These are phyloP conservation scores for Lagenidium sp. DNA, from an alignment of 352 stramenopile genomes.

Conservation along the genomic window DNA sequence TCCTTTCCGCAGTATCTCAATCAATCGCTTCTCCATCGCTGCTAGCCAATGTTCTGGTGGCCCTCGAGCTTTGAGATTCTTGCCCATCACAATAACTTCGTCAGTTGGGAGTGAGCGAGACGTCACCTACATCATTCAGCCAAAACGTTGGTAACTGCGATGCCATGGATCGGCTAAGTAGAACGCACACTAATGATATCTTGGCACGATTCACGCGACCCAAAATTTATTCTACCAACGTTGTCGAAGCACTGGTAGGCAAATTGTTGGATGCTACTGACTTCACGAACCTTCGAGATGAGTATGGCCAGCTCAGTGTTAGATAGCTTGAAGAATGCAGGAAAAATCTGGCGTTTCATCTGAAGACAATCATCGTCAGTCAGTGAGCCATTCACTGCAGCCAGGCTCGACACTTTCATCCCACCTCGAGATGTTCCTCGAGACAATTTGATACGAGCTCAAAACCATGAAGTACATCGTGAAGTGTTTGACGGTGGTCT, in stretches of 20 bases:
- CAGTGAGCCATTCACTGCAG: too few species aligned
- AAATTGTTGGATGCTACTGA: constrained; percentile 40
- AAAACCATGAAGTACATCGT: constrained; percentile 38
- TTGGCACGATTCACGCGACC: constrained; percentile 43
- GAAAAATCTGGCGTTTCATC: constrained; percentile 50
- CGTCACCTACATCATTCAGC: too few species aligned
- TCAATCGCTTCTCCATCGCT: constrained; percentile 43
- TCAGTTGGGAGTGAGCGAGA: constrained; percentile 27
- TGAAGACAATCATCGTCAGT: constrained; percentile 1
- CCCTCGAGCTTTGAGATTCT: constrained; percentile 62
- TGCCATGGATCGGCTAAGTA: too few species aligned
- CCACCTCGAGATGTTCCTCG: constrained; percentile 41
- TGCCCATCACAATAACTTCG: constrained; percentile 54
- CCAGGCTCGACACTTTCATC: not conserved
- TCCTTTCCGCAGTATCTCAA: constrained; percentile 39
- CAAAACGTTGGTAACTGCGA: too few species aligned
- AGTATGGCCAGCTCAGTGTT: constrained; percentile 47
- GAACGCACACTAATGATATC: constrained; percentile 34
- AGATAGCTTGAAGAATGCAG: constrained; percentile 51
- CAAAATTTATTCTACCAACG: constrained; percentile 46
- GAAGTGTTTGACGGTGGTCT: constrained; percentile 31
- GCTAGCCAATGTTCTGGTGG: constrained; percentile 60
- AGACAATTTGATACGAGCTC: constrained; percentile 35
- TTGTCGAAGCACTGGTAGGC: constrained; percentile 67
- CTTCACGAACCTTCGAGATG: constrained; percentile 34